Conservation (phyloP, 768 basidiomycete genomes). For the Dictyophora rubrovolvata region DNA sequence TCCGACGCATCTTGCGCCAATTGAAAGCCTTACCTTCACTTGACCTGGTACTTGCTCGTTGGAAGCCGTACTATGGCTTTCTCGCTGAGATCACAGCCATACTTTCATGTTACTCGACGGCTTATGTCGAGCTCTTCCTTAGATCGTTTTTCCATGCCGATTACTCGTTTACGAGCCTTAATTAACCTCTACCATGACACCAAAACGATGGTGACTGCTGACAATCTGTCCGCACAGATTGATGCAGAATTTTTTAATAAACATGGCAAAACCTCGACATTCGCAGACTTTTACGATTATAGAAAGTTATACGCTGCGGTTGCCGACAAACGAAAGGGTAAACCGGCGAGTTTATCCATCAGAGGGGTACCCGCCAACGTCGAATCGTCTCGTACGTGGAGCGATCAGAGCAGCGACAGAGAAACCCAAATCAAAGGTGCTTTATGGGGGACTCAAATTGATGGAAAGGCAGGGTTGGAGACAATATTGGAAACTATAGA, state of each 20-base stretch:
- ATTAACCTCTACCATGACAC: slow-evolving; percentile 72
- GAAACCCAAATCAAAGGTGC: neutral
- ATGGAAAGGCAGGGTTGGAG: slow-evolving; percentile 3
- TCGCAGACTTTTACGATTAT: neutral
- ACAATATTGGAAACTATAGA: slow-evolving; percentile 4
- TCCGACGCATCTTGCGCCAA: too few relatives aligned
- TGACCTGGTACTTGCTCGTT: too few relatives aligned
- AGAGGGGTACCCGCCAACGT: neutral
- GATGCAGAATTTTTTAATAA: slow-evolving; percentile 44
- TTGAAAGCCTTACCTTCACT: neutral
- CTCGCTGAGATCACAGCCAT: neutral
- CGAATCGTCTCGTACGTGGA: neutral
- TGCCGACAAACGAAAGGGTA: neutral
- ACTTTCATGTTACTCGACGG: neutral
- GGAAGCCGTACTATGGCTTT: neutral
- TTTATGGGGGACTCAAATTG: slow-evolving; percentile 5
- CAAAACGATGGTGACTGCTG: slow-evolving; percentile 57
- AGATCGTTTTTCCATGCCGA: slow-evolving; percentile 30
- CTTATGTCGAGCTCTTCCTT: neutral
- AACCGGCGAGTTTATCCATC: neutral
- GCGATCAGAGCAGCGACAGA: neutral
- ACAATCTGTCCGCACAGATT: slow-evolving; percentile 55
- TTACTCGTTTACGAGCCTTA: slow-evolving; percentile 56
- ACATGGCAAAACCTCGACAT: neutral
- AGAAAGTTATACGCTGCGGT: neutral